Base-by-base conservation (phyloP, 192 early-diverging fungal species). In the Gamsiella multidivaricata region DNA sequence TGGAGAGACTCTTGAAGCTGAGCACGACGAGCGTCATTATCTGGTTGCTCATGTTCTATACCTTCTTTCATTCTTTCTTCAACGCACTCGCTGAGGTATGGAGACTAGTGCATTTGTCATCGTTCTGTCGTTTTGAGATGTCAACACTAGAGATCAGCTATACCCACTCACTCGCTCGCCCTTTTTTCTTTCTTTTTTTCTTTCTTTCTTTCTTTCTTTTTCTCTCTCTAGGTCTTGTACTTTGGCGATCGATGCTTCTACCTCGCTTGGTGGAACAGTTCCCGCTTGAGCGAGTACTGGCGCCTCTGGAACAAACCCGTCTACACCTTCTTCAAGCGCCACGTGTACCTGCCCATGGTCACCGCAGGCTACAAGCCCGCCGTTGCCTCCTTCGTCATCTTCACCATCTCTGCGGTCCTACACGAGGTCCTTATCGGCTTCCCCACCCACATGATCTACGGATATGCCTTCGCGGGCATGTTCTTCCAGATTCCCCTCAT, bases 1-100 rank as follows among this genome's bases (percentile, higher is more conserved):
- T 90, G 2, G 94, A 96, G 82, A 88, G 94, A 33, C 86, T 95
- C n/a, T 86, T 96, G n/a, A 95, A 95, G 70, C 84, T 96, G 70
- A 91, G 89, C 8, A 90, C 89, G 10, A 87, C 88, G 26, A 88
- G 87, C 61, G 91, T 94, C 0, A 82, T 87, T 1, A 88, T 96
- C 46, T 96, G 95, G 95, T 83, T 96, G n/a, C 69, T 95, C n/a
- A 92, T 93, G 78, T 96, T 96, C 75, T 95, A 94, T 45, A 85
- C 89, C 17, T 79, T 94, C 14, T 96, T 96, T 82, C 95, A 96
- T 59, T 83, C 91, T 2, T 88, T 69, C 39, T 82, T 95, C 46
- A 96, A 96, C 63, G 88, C 91, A 5, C 69, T 95, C n/a, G 91
- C 91, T 7, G 93, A 94, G 82, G 85, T 87, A 58, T 70, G 56